phyloP scores from a whole-genome alignment of 2,329 filamentous ascomycete genomes.

The Sporothrix mexicana region DNA sequence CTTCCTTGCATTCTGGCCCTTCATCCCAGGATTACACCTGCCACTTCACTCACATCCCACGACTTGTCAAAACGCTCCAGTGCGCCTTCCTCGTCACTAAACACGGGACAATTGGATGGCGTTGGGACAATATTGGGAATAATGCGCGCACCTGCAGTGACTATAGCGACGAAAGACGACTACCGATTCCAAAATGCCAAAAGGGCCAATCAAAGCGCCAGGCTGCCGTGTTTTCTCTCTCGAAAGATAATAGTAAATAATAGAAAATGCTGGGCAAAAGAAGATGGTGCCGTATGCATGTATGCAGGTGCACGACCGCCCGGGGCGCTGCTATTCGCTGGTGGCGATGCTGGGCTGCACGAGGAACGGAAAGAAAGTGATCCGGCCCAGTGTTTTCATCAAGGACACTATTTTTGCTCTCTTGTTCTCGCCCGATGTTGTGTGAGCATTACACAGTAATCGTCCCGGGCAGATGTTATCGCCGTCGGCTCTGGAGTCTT shows the following conservation, averaged over 20 bases:
- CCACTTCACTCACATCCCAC: not conserved
- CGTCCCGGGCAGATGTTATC: slow-evolving; percentile 5
- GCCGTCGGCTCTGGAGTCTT: slow-evolving; percentile 20
- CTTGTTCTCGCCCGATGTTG: not conserved
- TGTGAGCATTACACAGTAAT: not conserved
- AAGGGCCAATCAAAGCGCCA: not conserved
- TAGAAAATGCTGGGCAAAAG: too few relatives aligned
- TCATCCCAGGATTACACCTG: not conserved
- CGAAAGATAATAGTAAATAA: too few relatives aligned
- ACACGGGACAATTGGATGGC: not conserved
- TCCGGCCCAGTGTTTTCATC: not conserved
- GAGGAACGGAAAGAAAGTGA: slow-evolving; percentile 2
- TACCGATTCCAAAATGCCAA: not conserved
- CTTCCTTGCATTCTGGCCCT: not conserved
- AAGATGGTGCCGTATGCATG: too few relatives aligned
- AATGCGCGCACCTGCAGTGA: slow-evolving; percentile 21
- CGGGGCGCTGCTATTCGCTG: not conserved
- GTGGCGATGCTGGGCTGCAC: not conserved
- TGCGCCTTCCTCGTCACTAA: slow-evolving; percentile 3
- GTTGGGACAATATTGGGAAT: not conserved
- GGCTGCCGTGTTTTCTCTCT: not conserved
- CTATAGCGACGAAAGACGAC: not conserved
- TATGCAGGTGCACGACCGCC: slow-evolving; percentile 1
- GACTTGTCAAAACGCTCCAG: not conserved
- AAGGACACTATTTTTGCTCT: not conserved